Base-by-base conservation (phyloP, 2,329 filamentous ascomycete genomes). In the Ustulina deusta region DNA sequence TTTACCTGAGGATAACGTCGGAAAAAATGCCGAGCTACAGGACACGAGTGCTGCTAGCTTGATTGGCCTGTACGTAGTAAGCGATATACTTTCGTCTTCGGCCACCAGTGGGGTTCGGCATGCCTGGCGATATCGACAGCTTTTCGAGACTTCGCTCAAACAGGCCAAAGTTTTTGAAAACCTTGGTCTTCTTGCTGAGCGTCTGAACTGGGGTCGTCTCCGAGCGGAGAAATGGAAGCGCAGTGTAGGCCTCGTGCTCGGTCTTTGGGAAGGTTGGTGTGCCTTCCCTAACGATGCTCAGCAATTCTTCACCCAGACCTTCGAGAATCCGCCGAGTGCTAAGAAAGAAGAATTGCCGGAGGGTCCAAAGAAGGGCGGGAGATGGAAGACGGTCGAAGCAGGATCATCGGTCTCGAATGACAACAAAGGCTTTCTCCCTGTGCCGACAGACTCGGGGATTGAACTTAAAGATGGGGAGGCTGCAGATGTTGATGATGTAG, bases 151-250 rank as follows among this genome's bases (percentile, higher is more conserved):
- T 0, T 88, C 91, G 0, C 83, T 97, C 27, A 88, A 88, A 34
- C 81, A 87, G 9, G 87, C 89, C 63, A 87, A 88, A 65, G 88
- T 77, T 0, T 97, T 97, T 74, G 91, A 92, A 74, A 85, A 87
- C 51, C 85, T 97, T 2, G 94, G 94, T 0, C 82, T 87, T 63
- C 86, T 97, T 67, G 89, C 93, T 7, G 90, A 91, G 73, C 89
- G 88, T 61, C 81, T 92, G 25, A 85, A 85, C 51, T 97, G 94
- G 93, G 94, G 94, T 10, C 88, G 92, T 0, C 82, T 97, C 69
- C 90, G 92, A 22, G 90, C 90, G 3, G 93, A 96, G 69, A 94
- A 95, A 79, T 96, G 93, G 91, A 92, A 92, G 78, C 87, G 92
- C 57, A 93, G 91, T 74, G 84, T 96, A 44, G 85, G 86, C 2